These are phyloP conservation scores for Dipteronia dyeriana DNA, from an alignment of 345 rosid species.

Conservation along the genomic window DNA sequence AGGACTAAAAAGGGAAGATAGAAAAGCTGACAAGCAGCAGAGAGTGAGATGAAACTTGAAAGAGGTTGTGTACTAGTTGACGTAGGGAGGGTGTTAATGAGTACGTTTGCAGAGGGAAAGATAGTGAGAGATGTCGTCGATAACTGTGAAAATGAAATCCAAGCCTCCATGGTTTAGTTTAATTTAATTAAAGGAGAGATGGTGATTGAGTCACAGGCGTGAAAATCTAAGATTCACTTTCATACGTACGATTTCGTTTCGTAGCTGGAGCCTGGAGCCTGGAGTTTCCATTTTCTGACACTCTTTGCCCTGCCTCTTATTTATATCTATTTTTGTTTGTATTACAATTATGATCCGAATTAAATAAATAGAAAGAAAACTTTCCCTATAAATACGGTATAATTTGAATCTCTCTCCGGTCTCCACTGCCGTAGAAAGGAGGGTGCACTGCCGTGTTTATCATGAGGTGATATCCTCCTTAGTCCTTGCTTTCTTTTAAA, in stretches of 20 bases:
- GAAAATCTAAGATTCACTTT: constrained; percentile 15
- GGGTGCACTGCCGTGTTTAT: too few species aligned
- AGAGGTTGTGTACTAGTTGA: neutral
- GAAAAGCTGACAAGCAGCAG: constrained; percentile 21
- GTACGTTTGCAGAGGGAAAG: constrained; percentile 13
- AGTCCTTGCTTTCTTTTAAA: too few species aligned
- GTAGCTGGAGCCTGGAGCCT: too few species aligned
- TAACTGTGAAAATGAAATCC: constrained; percentile 19
- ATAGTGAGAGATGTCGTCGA: constrained; percentile 19
- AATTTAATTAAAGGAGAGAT: neutral
- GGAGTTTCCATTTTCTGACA: constrained; percentile 14
- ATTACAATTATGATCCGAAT: too few species aligned
- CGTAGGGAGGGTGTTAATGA: constrained; percentile 10
- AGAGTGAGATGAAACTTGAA: too few species aligned
- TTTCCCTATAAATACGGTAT: too few species aligned
- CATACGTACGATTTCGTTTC: constrained; percentile 15
- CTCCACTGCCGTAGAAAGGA: too few species aligned
- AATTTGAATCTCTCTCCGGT: too few species aligned
- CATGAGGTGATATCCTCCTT: too few species aligned
- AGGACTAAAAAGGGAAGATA: constrained; percentile 1
- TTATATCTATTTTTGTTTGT: too few species aligned
- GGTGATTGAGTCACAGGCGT: constrained; percentile 22
- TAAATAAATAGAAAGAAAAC: too few species aligned
- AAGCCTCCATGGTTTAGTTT: neutral
- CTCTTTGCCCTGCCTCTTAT: neutral